phyloP scores from a whole-genome alignment of 169 alveolate species.

The Plasmodium blacklocki region DNA sequence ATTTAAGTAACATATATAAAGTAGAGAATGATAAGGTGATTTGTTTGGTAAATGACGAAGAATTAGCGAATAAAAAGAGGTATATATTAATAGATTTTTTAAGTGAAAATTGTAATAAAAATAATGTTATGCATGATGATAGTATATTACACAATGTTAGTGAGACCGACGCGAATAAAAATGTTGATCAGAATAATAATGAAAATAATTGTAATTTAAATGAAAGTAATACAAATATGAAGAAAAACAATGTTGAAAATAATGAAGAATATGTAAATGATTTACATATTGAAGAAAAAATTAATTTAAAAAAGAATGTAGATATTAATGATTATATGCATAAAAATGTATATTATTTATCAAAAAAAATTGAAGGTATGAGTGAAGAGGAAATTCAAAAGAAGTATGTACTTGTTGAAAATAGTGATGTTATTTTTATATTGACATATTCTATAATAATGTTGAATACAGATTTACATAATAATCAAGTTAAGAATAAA shows the following conservation, averaged over 20 bases:
- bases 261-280: not conserved
- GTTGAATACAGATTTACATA: slow-evolving; percentile 94
- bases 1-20: slow-evolving; percentile 49
- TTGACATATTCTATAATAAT: slow-evolving; percentile 91
- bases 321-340: slow-evolving; percentile 58
- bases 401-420: slow-evolving; percentile 80
- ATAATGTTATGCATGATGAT: not conserved
- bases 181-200: slow-evolving; percentile 8
- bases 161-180: slow-evolving; percentile 3
- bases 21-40: slow-evolving; percentile 25
- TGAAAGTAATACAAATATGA: not conserved
- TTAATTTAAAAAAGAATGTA: slow-evolving; percentile 48
- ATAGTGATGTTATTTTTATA: slow-evolving; percentile 89
- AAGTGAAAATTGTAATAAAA: slow-evolving; percentile 76
- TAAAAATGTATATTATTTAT: slow-evolving; percentile 35
- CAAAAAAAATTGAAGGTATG: slow-evolving; percentile 48
- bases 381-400: slow-evolving; percentile 75
- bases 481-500: slow-evolving; percentile 89
- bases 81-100: slow-evolving; percentile 88
- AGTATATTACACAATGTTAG: not conserved
- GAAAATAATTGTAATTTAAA: not conserved
- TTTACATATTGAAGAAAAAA: slow-evolving; percentile 28
- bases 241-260: not conserved
- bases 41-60: slow-evolving; percentile 55
- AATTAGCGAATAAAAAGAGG: slow-evolving; percentile 51